Base-by-base conservation (phyloP, 805 yeast genomes). In the Huiozyma sinensis region DNA sequence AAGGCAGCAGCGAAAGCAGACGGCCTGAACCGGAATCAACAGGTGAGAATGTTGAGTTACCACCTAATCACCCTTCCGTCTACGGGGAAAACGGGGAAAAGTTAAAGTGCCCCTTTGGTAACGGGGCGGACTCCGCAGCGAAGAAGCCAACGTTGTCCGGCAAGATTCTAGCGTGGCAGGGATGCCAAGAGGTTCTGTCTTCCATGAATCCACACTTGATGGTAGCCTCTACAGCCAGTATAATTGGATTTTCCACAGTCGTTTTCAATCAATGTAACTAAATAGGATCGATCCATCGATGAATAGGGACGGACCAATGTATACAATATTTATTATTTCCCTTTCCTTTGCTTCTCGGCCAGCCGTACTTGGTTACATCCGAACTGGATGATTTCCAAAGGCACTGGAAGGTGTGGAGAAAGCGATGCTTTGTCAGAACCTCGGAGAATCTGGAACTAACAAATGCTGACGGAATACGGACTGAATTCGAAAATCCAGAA, bases 31-130 rank as follows among this genome's bases (percentile, higher is more conserved):
- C 24, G 24, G 24, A 17, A 17, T 17, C 24, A 17, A 17, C 24
- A 17, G 24, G 24, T 17, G 4, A 17, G 24, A 17, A 17, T 17
- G 36, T 39, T 10, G 45, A 43, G 7, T 27, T 49, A 30, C 53
- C 53, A 12, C 49, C 49, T 30, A 41, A 40, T 33, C 53, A 50
- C 28, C 53, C 53, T 33, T 33, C 45, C 6, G 43, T 48, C 1
- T 28, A 36, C 8, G 41, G 36, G 31, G 48, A 40, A 29, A 39
- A 42, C 31, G 53, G 51, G 4, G 51, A 48, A 34, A 38, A 39
- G 28, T 32, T 40, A 12, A 29, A 43, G 32, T 50, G 53, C 30
- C 53, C 53, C n/a, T 50, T 50, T 39, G 41, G 24, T 17, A 17
- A 17, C 24, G 24, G 24, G 33, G 31, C 10, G 28, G 34, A 17